A percentile compares a stretch with the other conserved stretches of the same genome.
Evolutionary conservation across 139 green algal genomes (phyloP).

Genomic region (Ettlia oleoabundans): DNA sequence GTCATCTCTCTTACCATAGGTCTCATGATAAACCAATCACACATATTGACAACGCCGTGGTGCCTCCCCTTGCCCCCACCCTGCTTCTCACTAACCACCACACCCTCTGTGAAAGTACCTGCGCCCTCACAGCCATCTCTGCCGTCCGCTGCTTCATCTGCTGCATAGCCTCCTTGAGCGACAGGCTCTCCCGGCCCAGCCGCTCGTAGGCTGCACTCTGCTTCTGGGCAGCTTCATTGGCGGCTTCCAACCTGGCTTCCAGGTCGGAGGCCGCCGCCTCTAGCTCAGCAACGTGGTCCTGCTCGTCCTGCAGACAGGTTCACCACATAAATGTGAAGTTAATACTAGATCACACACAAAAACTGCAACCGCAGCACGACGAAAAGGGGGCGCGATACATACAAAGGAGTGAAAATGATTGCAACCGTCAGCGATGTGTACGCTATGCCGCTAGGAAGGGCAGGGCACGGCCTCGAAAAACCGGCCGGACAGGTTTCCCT

Average conservation of each 20-base stretch:
- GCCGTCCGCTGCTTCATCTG: slow-evolving; percentile 55
- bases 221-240: slow-evolving; percentile 7
- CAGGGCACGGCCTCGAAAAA: no score
- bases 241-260: slow-evolving; percentile 25
- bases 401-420: no score
- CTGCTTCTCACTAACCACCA: not conserved
- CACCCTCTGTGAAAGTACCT: no score
- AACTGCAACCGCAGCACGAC: not conserved
- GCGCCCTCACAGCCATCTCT: slow-evolving; percentile 43
- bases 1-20: no score
- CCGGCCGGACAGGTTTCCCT: no score
- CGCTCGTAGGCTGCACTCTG: slow-evolving; percentile 34
- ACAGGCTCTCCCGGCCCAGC: slow-evolving; percentile 48
- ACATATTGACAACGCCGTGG: not conserved
- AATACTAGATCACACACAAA: not conserved
- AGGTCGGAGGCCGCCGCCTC: slow-evolving; percentile 25
- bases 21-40: no score
- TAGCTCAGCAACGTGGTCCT: slow-evolving; percentile 31
- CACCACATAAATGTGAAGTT: not conserved
- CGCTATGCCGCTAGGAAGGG: no score
- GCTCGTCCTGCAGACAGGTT: not conserved
- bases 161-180: slow-evolving; percentile 50
- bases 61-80: not conserved
- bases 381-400: no score
- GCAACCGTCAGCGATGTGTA: no score